Evolutionary conservation across 495 filamentous ascomycete genomes (phyloP).

Genomic region (Trichoderma gamsii): DNA sequence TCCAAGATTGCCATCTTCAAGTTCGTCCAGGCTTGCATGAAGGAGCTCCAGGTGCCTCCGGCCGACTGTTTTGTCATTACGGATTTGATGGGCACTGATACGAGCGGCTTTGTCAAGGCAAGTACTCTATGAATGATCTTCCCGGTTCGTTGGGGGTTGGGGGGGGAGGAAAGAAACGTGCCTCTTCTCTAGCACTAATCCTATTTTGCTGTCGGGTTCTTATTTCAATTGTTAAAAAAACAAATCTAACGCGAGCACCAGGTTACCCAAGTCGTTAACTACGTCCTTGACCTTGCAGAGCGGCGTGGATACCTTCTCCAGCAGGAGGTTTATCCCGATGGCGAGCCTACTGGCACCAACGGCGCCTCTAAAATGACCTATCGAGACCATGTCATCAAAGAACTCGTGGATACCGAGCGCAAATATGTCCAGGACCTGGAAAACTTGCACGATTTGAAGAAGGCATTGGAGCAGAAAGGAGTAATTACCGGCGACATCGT

Average conservation of each 20-base stretch:
- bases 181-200: background rate
- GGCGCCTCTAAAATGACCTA: conserved; percentile 60
- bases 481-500: conserved; percentile 83
- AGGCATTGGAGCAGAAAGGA: conserved; percentile 77
- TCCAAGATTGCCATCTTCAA: conserved; percentile 55
- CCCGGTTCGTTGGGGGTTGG: too few species aligned
- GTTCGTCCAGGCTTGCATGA: conserved; percentile 49
- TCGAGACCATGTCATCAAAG: conserved; percentile 79
- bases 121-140: conserved; percentile 30
- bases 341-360: conserved; percentile 19
- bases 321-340: conserved; percentile 40
- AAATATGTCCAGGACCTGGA: conserved; percentile 99
- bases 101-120: conserved; percentile 88
- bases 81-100: conserved; percentile 88
- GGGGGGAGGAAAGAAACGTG: conserved; percentile 20
- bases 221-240: background rate
- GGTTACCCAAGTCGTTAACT: conserved; percentile 71
- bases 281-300: conserved; percentile 81
- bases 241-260: conserved; percentile 14
- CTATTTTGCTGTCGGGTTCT: background rate
- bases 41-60: conserved; percentile 66
- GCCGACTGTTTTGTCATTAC: conserved; percentile 85
- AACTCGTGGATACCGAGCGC: conserved; percentile 87
- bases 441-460: conserved; percentile 88
- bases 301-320: conserved; percentile 62